Evolutionary conservation across 163 green algal species (phyloP), one percentile per base, ranked within the genome.

Genomic region (Scenedesmus sp.): DNA sequence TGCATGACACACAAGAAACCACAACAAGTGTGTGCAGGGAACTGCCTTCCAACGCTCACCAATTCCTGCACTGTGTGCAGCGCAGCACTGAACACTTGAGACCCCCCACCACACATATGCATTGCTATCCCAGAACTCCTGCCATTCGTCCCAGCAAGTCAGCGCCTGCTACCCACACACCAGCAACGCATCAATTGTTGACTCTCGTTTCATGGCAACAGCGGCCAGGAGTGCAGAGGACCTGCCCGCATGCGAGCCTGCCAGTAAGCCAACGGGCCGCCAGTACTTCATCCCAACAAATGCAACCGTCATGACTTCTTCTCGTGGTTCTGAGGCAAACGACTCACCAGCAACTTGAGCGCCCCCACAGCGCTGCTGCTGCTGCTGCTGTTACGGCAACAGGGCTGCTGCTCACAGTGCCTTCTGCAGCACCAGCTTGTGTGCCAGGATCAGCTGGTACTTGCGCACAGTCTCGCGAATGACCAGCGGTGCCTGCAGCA

Each of bases 391-490:
- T 35, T 33, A 7, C 3, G 2, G 35, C 35, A 20, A 30, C 18
- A 35, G n/a, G 13, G 35, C 37, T 12, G 70, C 70, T 46, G 35
- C 22, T 56, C 70, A 78, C 82, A 79, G 24, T 16, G 65, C 68
- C 81, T 92, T 92, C 49, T 92, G 91, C 76, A 94, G 35, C 76
- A 95, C 90, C 51, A 95, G 70, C 91, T 92, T 93, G 90, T 96
- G 91, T 13, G 91, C 83, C 12, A 92, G 70, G 70, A 95, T 92
- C 35, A 96, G 92, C 90, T 98, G 93, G 90, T 96, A 98, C 94
- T 98, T 98, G 82, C 96, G 93, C 2, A 68, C 89, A 40, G 97
- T 95, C 86, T 98, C 95, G 15, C 96, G 93, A 18, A 98, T 96
- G 4, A 98, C 18, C 35, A 98, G 96, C 0, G 97, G 96, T 33